A percentile compares a stretch with the other conserved stretches of the same genome.
Conservation (phyloP, 75 land plant genomes). For the Ceratopteris richardii region DNA sequence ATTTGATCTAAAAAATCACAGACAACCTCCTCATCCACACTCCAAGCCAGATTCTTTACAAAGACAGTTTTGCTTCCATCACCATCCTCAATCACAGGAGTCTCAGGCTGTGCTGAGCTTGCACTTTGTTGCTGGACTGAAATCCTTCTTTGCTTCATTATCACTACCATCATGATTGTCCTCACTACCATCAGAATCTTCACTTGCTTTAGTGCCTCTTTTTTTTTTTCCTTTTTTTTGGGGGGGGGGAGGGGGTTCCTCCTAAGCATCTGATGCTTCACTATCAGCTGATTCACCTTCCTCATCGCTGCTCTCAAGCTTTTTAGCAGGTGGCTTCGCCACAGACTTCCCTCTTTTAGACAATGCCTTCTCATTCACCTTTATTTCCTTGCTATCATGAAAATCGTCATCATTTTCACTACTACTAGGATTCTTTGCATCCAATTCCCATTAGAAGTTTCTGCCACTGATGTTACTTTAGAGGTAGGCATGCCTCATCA, state of each 20-base stretch:
- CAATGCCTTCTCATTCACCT: too few species aligned
- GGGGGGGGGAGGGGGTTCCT: too few species aligned
- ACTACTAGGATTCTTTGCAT: too few species aligned
- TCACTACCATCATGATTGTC: not conserved
- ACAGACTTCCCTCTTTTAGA: not conserved
- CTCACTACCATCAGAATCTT: constrained; percentile 9
- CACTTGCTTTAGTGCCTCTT: constrained; percentile 29
- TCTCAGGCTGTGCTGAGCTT: constrained; percentile 28
- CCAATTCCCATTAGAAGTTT: too few species aligned
- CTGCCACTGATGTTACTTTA: too few species aligned
- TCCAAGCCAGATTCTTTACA: constrained; percentile 59
- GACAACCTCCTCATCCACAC: constrained; percentile 34
- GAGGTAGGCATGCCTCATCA: too few species aligned
- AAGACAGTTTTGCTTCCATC: constrained; percentile 61
- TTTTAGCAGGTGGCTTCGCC: not conserved
- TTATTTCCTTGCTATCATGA: too few species aligned
- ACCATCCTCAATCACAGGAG: constrained; percentile 26
- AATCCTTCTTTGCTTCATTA: too few species aligned
- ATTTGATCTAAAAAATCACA: too few species aligned
- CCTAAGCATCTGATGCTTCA: not conserved
- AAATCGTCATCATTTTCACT: too few species aligned
- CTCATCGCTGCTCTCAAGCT: not conserved
- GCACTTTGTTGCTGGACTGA: too few species aligned
- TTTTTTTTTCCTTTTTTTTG: too few species aligned
- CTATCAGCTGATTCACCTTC: not conserved